These are phyloP conservation scores for Cryptococcus sp. DNA, from an alignment of 1,284 basidiomycete genomes.

Conservation along the genomic window DNA sequence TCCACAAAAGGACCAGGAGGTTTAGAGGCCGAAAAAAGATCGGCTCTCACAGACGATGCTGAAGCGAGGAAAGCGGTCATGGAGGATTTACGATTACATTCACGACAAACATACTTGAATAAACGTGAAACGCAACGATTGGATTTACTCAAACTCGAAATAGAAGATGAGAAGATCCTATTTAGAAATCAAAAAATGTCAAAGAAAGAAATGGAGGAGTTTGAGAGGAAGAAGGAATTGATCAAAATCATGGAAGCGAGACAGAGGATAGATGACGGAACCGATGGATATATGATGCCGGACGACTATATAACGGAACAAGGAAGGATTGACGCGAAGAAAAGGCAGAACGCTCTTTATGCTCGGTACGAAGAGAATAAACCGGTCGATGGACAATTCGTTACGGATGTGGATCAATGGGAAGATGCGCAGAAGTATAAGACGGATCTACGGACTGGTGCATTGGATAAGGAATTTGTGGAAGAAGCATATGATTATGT, in stretches of 20 bases:
- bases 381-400: constrained; percentile 71
- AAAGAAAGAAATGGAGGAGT: constrained; percentile 71
- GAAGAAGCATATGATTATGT: constrained; percentile 91
- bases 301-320: constrained; percentile 98
- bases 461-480: constrained; percentile 75
- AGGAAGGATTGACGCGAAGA: constrained; percentile 97
- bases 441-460: constrained; percentile 81
- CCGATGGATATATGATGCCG: constrained; percentile 87
- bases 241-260: constrained; percentile 89
- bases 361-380: constrained; percentile 86
- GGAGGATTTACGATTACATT: constrained; percentile 75
- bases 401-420: constrained; percentile 95
- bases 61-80: constrained; percentile 72
- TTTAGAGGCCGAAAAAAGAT: constrained; percentile 74
- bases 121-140: constrained; percentile 96
- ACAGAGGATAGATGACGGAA: constrained; percentile 86
- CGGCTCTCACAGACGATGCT: constrained; percentile 77
- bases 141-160: constrained; percentile 86
- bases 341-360: constrained; percentile 89
- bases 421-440: constrained; percentile 87
- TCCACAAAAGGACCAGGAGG: constrained; percentile 71
- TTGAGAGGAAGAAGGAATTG: constrained; percentile 89
- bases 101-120: constrained; percentile 88
- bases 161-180: constrained; percentile 82
- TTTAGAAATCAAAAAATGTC: constrained; percentile 79